Evolutionary conservation across 2,329 filamentous ascomycete genomes (phyloP).

Genomic region (Orbilia blumenaviensis): DNA sequence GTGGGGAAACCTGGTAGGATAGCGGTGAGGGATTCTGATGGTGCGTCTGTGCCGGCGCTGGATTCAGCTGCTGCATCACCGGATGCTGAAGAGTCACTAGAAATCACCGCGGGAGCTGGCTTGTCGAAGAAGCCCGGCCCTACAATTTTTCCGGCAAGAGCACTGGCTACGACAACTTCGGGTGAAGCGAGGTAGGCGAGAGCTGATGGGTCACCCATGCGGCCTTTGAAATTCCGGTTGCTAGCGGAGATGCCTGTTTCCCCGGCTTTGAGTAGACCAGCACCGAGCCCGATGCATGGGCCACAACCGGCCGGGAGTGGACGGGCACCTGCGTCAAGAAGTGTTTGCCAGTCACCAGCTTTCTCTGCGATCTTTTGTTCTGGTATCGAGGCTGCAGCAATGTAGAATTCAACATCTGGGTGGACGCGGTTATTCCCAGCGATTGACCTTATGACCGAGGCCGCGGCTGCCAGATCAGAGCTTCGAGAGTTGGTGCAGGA

Average conservation of each 20-base stretch:
- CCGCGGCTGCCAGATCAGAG: slow-evolving; percentile 82
- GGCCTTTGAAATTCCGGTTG: slow-evolving; percentile 91
- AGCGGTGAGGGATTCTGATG: slow-evolving; percentile 67
- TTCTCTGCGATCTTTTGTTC: slow-evolving; percentile 83
- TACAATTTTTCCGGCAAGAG: slow-evolving; percentile 74
- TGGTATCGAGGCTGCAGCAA: slow-evolving; percentile 81
- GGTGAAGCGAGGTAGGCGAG: slow-evolving; percentile 88
- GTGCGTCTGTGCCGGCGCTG: slow-evolving; percentile 55
- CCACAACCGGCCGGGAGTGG: slow-evolving; percentile 78
- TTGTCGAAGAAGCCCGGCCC: slow-evolving; percentile 81
- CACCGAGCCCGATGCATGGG: slow-evolving; percentile 85
- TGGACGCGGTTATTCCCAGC: slow-evolving; percentile 69
- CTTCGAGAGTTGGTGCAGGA: slow-evolving; percentile 88
- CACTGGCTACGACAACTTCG: slow-evolving; percentile 90
- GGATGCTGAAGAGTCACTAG: slow-evolving; percentile 56
- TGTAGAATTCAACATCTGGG: slow-evolving; percentile 84
- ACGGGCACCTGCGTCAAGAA: slow-evolving; percentile 81
- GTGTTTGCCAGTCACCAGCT: slow-evolving; percentile 82
- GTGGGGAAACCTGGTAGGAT: slow-evolving; percentile 88
- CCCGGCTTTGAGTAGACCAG: slow-evolving; percentile 80
- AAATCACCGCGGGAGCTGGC: slow-evolving; percentile 65
- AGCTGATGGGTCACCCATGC: slow-evolving; percentile 82
- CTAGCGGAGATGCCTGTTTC: slow-evolving; percentile 84
- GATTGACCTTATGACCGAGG: slow-evolving; percentile 79
- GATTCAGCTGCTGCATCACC: slow-evolving; percentile 44